Percentiles rank a stretch among this genome's conserved stretches.
phyloP scores from a whole-genome alignment of 306 rosid genomes.

The Dalbergia cultrata region DNA sequence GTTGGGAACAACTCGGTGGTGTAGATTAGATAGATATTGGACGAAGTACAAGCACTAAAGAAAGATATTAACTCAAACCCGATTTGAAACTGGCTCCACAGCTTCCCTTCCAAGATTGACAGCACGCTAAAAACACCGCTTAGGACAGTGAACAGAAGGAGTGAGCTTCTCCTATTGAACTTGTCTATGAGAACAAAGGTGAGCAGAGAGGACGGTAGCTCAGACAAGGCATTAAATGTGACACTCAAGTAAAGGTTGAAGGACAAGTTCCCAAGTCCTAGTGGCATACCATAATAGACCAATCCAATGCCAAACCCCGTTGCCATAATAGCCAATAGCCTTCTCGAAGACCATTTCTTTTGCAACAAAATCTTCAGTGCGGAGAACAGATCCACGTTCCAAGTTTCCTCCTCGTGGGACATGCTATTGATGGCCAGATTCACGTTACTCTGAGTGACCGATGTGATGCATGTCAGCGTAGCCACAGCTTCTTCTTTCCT shows the following conservation, averaged over 20 bases:
- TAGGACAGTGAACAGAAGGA: conserved; percentile 38
- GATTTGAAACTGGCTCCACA: conserved; percentile 43
- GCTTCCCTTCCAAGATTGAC: conserved; percentile 46
- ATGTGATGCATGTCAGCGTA: conserved; percentile 43
- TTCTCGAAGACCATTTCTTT: conserved; percentile 59
- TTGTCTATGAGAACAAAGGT: conserved; percentile 50
- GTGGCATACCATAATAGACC: conserved; percentile 77
- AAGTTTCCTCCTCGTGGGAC: conserved; percentile 22
- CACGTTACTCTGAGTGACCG: conserved; percentile 24
- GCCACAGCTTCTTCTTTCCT: conserved; percentile 60
- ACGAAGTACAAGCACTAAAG: conserved; percentile 62
- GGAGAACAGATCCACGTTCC: conserved; percentile 49
- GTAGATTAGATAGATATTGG: conserved; percentile 54
- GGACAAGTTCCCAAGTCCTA: conserved; percentile 60
- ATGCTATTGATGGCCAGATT: conserved; percentile 46
- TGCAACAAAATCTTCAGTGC: conserved; percentile 47
- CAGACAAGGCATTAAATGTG: conserved; percentile 69
- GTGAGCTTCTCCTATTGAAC: conserved; percentile 53
- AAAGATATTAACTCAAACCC: conserved; percentile 67
- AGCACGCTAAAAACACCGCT: conserved; percentile 63
- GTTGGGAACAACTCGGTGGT: conserved; percentile 73
- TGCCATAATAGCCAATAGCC: conserved; percentile 47
- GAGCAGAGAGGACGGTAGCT: conserved; percentile 61
- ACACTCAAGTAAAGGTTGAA: conserved; percentile 67
- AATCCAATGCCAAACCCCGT: conserved; percentile 62